Percentiles rank a stretch among this genome's conserved stretches.
Conservation (phyloP, 345 rosid genomes). For the Clausena lansium region DNA sequence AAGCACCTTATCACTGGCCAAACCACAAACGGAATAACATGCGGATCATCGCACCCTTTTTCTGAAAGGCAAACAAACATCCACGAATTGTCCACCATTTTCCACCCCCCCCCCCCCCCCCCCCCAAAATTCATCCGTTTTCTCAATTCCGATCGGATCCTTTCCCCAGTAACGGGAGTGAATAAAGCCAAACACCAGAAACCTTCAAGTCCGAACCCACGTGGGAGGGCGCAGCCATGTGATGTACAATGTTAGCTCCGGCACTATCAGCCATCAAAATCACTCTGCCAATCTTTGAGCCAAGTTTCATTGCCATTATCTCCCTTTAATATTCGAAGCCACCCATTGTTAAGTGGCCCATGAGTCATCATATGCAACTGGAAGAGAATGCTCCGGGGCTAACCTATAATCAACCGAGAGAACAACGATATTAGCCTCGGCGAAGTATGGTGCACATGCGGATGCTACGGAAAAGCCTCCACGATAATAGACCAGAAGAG, state of each 20-base stretch:
- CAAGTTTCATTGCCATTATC: conserved; percentile 30
- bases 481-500: conserved; percentile 67
- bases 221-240: conserved; percentile 38
- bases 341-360: conserved; percentile 59
- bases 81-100: conserved; percentile 81
- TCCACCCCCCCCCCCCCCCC: too few species aligned
- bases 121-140: conserved; percentile 29
- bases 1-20: conserved; percentile 50
- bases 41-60: conserved; percentile 70
- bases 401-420: conserved; percentile 64
- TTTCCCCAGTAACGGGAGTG: conserved; percentile 66
- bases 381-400: conserved; percentile 74
- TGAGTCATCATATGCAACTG: conserved; percentile 63
- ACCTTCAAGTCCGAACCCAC: conserved; percentile 27
- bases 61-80: conserved; percentile 55
- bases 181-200: conserved; percentile 54
- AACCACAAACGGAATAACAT: conserved; percentile 61
- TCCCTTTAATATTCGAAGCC: conserved; percentile 25
- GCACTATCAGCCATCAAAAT: conserved; percentile 66
- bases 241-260: conserved; percentile 69
- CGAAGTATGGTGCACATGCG: conserved; percentile 52
- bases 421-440: conserved; percentile 48
- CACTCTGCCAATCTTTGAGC: conserved; percentile 45
- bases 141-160: conserved; percentile 57
- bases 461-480: conserved; percentile 68